Percentiles rank a stretch among this genome's conserved stretches.
phyloP scores from a whole-genome alignment of 768 basidiomycete species.

The Tylopilus sp. region DNA sequence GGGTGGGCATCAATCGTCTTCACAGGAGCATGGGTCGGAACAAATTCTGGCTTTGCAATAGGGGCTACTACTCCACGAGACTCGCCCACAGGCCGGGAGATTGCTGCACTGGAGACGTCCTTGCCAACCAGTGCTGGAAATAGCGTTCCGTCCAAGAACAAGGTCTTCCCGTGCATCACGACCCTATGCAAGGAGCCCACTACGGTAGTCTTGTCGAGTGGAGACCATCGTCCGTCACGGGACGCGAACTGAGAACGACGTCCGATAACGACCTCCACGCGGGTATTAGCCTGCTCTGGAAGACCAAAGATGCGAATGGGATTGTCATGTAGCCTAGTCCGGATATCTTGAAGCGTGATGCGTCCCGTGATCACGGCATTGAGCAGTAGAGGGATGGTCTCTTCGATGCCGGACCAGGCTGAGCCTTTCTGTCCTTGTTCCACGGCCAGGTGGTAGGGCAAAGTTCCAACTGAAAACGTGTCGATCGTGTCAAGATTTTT shows the following conservation, averaged over 20 bases:
- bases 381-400: slow-evolving; percentile 83
- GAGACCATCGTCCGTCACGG: slow-evolving; percentile 71
- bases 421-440: slow-evolving; percentile 60
- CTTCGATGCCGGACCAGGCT: slow-evolving; percentile 77
- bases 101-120: slow-evolving; percentile 65
- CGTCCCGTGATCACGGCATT: slow-evolving; percentile 79
- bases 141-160: slow-evolving; percentile 81
- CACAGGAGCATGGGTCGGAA: slow-evolving; percentile 29
- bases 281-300: slow-evolving; percentile 80
- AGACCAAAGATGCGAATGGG: slow-evolving; percentile 89
- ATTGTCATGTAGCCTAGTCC: slow-evolving; percentile 83
- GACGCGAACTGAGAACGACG: slow-evolving; percentile 58
- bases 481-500: slow-evolving; percentile 80
- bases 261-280: slow-evolving; percentile 90
- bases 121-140: slow-evolving; percentile 58
- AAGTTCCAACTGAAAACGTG: slow-evolving; percentile 84
- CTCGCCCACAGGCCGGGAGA: slow-evolving; percentile 40
- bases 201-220: slow-evolving; percentile 59
- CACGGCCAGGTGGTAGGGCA: slow-evolving; percentile 71
- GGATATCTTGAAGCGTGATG: slow-evolving; percentile 80
- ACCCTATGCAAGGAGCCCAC: slow-evolving; percentile 86
- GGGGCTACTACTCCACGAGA: slow-evolving; percentile 20
- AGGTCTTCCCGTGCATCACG: slow-evolving; percentile 83
- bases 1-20: slow-evolving; percentile 30
- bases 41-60: slow-evolving; percentile 25